Base-by-base conservation (phyloP, 2,329 filamentous ascomycete species). In the Hymenoscyphus linearis region DNA sequence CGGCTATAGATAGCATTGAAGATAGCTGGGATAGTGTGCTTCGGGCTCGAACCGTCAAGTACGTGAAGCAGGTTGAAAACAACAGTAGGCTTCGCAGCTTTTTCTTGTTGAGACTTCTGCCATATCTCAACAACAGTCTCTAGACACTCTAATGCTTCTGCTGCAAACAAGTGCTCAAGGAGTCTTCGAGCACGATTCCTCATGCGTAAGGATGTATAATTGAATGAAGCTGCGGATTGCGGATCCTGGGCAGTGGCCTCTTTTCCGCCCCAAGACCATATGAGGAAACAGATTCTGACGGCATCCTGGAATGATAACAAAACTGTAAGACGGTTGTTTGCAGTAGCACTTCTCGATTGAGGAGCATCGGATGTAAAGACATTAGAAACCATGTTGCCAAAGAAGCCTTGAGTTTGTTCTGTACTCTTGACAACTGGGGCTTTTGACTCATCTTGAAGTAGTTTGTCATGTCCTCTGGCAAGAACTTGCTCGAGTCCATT, bases 1-100 rank as follows among this genome's bases (percentile, higher is more conserved):
- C 96, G 87, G 71, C 92, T 97, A 73, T 97, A 98, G 14, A 99
- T 90, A 2, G 93, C 90, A 75, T 98, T 96, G 77, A 99, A 96
- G 4, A 98, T 87, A 0, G 93, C 92, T 0, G 95, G 93, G 53
- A 98, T 90, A 0, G 92, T 92, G 73, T 96, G 90, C 72, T 93
- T 92, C 0, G 95, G 95, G 58, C 92, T 85, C 3, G 92, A 96
- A 2, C 91, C 92, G 70, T 97, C 93, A 44, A 99, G 81, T 3
- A 95, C 93, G 65, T 96, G 91, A 22, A 99, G 81, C 35, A 99
- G 80, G 68, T 90, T 91, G 73, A 98, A 89, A 13, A 96, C 86
- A 57, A 90, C 85, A 2, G 80, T 78, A 13, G 83, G 80, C 60
- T 83, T 82, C 18, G 80, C 75, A 10, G 74, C 74, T 7, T 80